These are phyloP conservation scores for Tephrocybe rancida DNA, from an alignment of 768 basidiomycete species.

Conservation along the genomic window DNA sequence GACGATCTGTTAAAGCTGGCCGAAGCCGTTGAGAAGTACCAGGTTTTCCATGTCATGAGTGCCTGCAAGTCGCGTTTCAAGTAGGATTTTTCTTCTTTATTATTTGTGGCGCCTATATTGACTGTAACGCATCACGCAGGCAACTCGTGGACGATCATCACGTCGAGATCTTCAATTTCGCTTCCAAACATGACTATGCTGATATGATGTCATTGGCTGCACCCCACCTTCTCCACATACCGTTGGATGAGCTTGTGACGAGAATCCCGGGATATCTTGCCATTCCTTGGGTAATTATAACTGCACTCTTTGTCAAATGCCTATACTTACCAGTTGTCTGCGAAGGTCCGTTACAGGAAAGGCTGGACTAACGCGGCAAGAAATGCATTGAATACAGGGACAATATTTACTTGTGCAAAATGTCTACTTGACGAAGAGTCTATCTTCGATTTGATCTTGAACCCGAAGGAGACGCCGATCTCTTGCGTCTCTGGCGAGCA, in stretches of 20 bases:
- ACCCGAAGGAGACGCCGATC: no score
- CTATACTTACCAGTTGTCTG: background rate
- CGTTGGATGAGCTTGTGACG: background rate
- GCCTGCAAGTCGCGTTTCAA: background rate
- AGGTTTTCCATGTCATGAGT: background rate
- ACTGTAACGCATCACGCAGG: background rate
- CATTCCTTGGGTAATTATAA: constrained; percentile 1
- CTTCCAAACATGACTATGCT: constrained; percentile 8
- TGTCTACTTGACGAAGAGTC: no score
- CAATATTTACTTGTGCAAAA: no score
- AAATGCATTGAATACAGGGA: background rate
- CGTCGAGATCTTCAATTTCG: constrained; percentile 14
- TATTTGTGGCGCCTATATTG: background rate
- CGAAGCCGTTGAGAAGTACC: constrained; percentile 29
- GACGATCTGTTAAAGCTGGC: constrained; percentile 18
- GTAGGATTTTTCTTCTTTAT: constrained; percentile 1
- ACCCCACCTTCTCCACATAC: background rate
- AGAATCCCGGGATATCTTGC: background rate
- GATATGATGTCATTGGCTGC: background rate
- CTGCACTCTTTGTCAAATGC: background rate
- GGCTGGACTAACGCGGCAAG: background rate
- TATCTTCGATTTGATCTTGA: no score
- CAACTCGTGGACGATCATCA: constrained; percentile 11
- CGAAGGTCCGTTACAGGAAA: background rate
- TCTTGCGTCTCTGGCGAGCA: no score